Percentiles rank a stretch among this genome's conserved stretches.
These are phyloP conservation scores for Globisporangium polare DNA, from an alignment of 352 stramenopile genomes.

Conservation along the genomic window DNA sequence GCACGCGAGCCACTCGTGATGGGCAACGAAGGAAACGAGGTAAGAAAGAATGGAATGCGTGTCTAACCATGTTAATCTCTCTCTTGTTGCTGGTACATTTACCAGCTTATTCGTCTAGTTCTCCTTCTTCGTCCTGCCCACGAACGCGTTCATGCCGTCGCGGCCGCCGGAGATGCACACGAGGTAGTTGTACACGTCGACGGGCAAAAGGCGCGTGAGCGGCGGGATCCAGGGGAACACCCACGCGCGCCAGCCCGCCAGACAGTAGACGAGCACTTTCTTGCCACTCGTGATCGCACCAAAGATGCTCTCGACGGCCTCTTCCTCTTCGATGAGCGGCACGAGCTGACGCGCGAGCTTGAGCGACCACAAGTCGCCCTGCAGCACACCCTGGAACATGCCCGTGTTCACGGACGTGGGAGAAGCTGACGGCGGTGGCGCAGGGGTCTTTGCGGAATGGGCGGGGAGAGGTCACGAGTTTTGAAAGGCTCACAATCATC, in stretches of 20 bases:
- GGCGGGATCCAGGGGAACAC: slow-evolving; percentile 47
- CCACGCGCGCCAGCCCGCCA: slow-evolving; percentile 44
- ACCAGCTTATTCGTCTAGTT: not conserved
- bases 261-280: slow-evolving; percentile 66
- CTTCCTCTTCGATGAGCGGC: slow-evolving; percentile 39
- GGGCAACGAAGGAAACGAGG: not conserved
- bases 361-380: slow-evolving; percentile 32
- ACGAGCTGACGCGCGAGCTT: slow-evolving; percentile 38
- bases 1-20: not conserved
- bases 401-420: slow-evolving; percentile 62
- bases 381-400: slow-evolving; percentile 69
- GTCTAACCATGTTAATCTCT: not conserved
- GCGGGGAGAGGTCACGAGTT: too few species aligned
- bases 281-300: slow-evolving; percentile 46
- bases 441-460: too few species aligned
- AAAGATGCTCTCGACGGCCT: slow-evolving; percentile 54
- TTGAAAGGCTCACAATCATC: too few species aligned
- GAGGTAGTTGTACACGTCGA: slow-evolving; percentile 46
- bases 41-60: too few species aligned
- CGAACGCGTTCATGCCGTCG: slow-evolving; percentile 76
- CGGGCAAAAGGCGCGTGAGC: slow-evolving; percentile 51
- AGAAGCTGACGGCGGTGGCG: too few species aligned
- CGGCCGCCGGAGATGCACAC: slow-evolving; percentile 55
- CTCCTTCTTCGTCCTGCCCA: slow-evolving; percentile 21
- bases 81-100: too few species aligned